A percentile compares a stretch with the other conserved stretches of the same genome.
These are phyloP conservation scores for Hymenoscyphus fructigenus DNA, from an alignment of 2,329 filamentous ascomycete species.

Conservation along the genomic window DNA sequence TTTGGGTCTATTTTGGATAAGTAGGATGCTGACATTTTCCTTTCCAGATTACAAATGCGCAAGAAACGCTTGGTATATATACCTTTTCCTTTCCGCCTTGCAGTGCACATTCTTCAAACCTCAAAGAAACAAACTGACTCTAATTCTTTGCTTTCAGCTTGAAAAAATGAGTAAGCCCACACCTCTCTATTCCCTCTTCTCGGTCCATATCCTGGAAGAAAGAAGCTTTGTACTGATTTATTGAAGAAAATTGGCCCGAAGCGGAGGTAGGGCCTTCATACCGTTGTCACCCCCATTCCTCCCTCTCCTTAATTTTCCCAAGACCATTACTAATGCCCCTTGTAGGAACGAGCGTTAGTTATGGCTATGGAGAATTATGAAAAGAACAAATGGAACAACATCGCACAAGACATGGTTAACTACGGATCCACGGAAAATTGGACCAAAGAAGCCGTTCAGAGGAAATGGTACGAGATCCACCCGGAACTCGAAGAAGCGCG, in stretches of 20 bases:
- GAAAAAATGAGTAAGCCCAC: conserved; percentile 1
- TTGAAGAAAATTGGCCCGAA: neutral
- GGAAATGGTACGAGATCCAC: conserved; percentile 37
- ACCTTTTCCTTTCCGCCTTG: neutral
- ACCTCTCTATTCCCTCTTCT: neutral
- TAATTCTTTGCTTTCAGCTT: neutral
- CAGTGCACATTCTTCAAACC: neutral
- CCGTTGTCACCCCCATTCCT: conserved; percentile 17
- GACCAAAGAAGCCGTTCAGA: conserved; percentile 36
- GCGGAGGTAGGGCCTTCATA: conserved; percentile 22
- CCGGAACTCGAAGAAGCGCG: conserved; percentile 1
- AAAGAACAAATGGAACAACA: conserved; percentile 35
- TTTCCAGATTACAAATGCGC: conserved; percentile 37
- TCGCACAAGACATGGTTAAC: conserved; percentile 36
- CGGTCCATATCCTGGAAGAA: neutral
- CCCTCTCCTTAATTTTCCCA: conserved; percentile 10
- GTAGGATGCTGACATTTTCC: neutral
- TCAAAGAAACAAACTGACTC: neutral
- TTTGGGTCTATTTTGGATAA: neutral
- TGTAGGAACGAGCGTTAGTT: conserved; percentile 35
- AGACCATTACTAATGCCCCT: conserved; percentile 14
- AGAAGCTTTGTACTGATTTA: conserved; percentile 9
- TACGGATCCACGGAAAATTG: conserved; percentile 37
- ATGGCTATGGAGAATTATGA: conserved; percentile 36
- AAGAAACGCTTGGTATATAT: conserved; percentile 37